These are phyloP conservation scores for Amoebophrya sp. DNA, from an alignment of 169 alveolate species.

Conservation along the genomic window DNA sequence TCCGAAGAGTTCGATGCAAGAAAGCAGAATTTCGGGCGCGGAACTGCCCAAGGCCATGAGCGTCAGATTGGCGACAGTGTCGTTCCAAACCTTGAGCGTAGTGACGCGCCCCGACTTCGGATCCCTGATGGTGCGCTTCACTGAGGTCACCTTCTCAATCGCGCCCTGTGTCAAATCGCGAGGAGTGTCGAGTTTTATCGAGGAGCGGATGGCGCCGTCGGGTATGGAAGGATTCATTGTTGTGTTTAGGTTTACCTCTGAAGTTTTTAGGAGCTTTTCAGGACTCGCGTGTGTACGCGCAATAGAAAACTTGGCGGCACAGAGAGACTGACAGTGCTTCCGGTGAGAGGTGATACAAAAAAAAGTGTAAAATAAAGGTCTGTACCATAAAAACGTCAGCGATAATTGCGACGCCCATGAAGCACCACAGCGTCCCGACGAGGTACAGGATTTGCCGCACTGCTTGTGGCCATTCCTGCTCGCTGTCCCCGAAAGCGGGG, in stretches of 20 bases:
- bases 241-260: too few species aligned
- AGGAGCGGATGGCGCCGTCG: too few species aligned
- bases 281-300: too few species aligned
- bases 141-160: background rate
- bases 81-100: conserved; percentile 38
- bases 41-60: conserved; percentile 39
- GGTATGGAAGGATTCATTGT: too few species aligned
- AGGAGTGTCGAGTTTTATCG: too few species aligned
- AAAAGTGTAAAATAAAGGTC: background rate
- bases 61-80: conserved; percentile 44
- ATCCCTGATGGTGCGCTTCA: background rate
- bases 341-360: background rate
- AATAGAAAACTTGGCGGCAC: too few species aligned
- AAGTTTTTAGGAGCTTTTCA: too few species aligned
- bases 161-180: background rate
- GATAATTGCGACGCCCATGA: conserved; percentile 15
- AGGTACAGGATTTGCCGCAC: background rate
- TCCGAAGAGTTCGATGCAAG: conserved; percentile 35
- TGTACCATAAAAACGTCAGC: conserved; percentile 10
- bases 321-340: too few species aligned
- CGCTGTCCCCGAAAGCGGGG: too few species aligned
- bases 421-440: conserved; percentile 10
- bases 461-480: conserved; percentile 7
- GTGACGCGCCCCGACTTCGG: background rate
- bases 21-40: conserved; percentile 40